Evolutionary conservation across 208 protist species (phyloP).

Genomic region (Leishmania turanica): DNA sequence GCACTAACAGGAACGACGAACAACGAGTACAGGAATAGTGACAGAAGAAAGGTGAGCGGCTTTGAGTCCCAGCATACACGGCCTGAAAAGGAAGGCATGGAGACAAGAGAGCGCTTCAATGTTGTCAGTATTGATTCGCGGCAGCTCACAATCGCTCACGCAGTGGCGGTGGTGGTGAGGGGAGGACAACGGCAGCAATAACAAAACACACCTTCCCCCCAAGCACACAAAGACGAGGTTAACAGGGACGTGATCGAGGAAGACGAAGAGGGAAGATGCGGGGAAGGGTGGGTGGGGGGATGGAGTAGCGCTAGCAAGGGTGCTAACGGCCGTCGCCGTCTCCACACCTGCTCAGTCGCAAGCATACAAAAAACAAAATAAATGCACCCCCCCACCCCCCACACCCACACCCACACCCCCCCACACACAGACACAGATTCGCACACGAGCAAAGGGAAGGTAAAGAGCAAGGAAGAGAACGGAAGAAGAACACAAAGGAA

Average conservation of each 20-base stretch:
- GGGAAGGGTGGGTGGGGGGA: neutral
- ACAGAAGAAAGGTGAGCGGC: slow-evolving; percentile 27
- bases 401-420: neutral
- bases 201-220: neutral
- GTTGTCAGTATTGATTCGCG: neutral
- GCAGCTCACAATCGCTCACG: neutral
- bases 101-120: neutral
- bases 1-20: slow-evolving; percentile 8
- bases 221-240: neutral
- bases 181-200: neutral
- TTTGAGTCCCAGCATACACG: neutral
- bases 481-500: neutral
- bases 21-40: neutral
- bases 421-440: neutral
- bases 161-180: neutral
- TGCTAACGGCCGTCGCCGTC: neutral
- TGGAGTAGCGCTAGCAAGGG: neutral
- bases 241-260: neutral
- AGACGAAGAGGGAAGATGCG: neutral
- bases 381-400: neutral
- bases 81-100: neutral
- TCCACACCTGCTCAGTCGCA: neutral
- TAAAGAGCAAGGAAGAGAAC: neutral
- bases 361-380: neutral
- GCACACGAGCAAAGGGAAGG: neutral